Evolutionary conservation across 371 early-diverging fungal species (phyloP), one percentile per base, ranked within the genome.

Genomic region (Gilbertella persicaria): DNA sequence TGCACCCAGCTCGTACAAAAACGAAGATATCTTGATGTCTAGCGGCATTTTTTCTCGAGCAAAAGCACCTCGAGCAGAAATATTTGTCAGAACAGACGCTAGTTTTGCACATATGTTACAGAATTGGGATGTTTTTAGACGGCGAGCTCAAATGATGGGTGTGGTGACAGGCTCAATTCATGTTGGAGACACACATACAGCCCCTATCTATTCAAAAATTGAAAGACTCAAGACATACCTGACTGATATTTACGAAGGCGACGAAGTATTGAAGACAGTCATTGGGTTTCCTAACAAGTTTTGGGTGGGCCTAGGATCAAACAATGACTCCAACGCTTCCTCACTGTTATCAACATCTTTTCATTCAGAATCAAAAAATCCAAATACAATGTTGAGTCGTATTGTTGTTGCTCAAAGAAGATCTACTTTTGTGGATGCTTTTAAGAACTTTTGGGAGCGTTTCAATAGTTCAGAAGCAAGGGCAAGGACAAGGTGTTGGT

Each of bases 161-260:
- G 71, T 76, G 5, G 73, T 76, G 1, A 76, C 76, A 0, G 76
- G 71, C 0, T 64, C 71, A 1, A 47, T 64, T 14, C 60, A 61
- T 28, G 50, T 71, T 39, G 80, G 69, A 6, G 72, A 78, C 42
- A 59, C 69, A 2, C 60, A 78, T 33, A 67, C 73, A 24, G 74
- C 82, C 39, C 80, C 79, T 9, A 66, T 86, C 2, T 83, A 85
- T 46, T 79, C 82, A 26, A 87, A 88, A 57, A 71, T 90, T 6
- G 74, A 77, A 38, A 79, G 80, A 36, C 73, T 93, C n/a, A 84
- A 84, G 29, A 65, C 71, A 7, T 86, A 83, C 36, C 64, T 92
- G n/a, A 67, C 77, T 3, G 80, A 80, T 3, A 85, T 92, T 25
- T 84, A 75, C 38, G 91, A 91, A 60, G 76, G 85, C 2, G 94